phyloP scores from a whole-genome alignment of 805 yeast species.

The Suhomyces faveliae region DNA sequence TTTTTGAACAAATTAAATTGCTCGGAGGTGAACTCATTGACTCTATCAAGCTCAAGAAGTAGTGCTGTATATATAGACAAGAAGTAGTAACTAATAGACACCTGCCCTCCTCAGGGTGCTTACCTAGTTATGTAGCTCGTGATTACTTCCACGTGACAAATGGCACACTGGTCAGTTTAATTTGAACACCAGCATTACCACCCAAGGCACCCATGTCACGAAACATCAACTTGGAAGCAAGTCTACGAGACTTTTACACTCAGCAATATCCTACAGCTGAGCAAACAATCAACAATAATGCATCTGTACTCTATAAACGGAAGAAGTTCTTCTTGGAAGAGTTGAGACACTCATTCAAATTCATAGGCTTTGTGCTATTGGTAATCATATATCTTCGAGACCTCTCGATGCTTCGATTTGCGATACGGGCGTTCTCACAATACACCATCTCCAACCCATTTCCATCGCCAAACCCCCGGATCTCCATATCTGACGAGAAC shows the following conservation, averaged over 20 bases:
- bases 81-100: constrained; percentile 9
- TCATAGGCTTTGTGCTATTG: constrained; percentile 36
- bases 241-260: constrained; percentile 25
- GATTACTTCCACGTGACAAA: neutral
- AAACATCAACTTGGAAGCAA: constrained; percentile 15
- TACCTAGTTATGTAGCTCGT: neutral
- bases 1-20: constrained; percentile 66
- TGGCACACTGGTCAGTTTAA: neutral
- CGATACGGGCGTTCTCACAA: constrained; percentile 27
- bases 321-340: constrained; percentile 39
- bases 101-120: neutral
- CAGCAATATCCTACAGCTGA: constrained; percentile 35
- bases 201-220: neutral
- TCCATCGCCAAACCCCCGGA: constrained; percentile 10
- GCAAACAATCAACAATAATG: constrained; percentile 42
- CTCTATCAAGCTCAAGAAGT: constrained; percentile 35
- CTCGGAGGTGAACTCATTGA: constrained; percentile 65
- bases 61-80: constrained; percentile 8
- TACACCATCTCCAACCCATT: constrained; percentile 30
- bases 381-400: constrained; percentile 42
- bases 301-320: constrained; percentile 40
- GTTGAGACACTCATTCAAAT: constrained; percentile 31
- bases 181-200: neutral
- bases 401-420: constrained; percentile 32
- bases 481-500: constrained; percentile 24